Percentiles rank a stretch among this genome's conserved stretches.
phyloP scores from a whole-genome alignment of 1,284 basidiomycete genomes.

The Leucoagaricus sp. region DNA sequence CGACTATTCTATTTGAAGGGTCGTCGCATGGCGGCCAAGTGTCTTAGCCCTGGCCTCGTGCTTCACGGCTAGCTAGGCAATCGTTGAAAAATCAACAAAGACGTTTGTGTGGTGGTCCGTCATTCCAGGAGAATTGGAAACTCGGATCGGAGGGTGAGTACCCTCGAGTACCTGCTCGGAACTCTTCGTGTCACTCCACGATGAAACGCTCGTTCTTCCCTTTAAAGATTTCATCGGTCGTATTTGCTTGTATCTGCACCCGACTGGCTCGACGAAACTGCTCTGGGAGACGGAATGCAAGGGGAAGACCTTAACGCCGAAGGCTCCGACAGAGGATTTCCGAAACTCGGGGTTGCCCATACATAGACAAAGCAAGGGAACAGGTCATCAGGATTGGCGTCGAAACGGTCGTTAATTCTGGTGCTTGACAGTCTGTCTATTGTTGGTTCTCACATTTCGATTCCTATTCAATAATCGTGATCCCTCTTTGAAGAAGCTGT shows the following conservation, averaged over 20 bases:
- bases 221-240: not conserved
- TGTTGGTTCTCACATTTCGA: not conserved
- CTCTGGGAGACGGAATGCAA: not conserved
- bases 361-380: not conserved
- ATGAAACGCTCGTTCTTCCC: not conserved
- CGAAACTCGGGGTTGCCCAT: constrained; percentile 6
- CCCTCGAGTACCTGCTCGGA: not conserved
- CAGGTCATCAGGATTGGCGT: not conserved
- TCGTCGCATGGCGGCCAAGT: too few species aligned
- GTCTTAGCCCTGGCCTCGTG: too few species aligned
- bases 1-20: too few species aligned
- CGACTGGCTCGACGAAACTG: not conserved
- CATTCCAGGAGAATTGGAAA: not conserved
- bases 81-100: too few species aligned
- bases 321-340: not conserved
- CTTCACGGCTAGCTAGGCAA: too few species aligned
- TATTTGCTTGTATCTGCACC: not conserved
- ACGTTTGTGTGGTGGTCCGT: not conserved
- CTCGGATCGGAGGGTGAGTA: not conserved
- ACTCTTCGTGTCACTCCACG: not conserved
- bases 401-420: not conserved
- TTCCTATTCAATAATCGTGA: not conserved
- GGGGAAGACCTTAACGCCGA: not conserved
- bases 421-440: not conserved
- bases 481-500: not conserved